Percentiles rank a stretch among this genome's conserved stretches.
These are phyloP conservation scores for Lecanicillium sp. DNA, from an alignment of 2,329 filamentous ascomycete genomes.

Conservation along the genomic window DNA sequence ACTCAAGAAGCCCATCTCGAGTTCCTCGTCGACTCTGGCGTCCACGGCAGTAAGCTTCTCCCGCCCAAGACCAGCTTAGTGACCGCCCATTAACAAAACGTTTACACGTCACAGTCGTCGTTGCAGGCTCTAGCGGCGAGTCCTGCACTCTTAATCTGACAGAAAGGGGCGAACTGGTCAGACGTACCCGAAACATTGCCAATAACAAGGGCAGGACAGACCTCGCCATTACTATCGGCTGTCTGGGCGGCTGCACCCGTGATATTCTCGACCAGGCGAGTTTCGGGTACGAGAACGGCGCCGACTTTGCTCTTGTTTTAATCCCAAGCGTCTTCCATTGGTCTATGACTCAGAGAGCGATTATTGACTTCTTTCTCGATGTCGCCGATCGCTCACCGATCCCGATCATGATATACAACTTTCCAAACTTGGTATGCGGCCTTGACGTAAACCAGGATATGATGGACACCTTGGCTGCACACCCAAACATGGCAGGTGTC, in stretches of 20 bases:
- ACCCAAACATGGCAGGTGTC: conserved; percentile 60
- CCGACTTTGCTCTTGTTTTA: no score
- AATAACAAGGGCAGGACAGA: conserved; percentile 46
- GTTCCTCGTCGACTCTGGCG: conserved; percentile 43
- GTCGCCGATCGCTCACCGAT: conserved; percentile 52
- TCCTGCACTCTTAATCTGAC: conserved; percentile 59
- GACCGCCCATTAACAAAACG: conserved; percentile 5
- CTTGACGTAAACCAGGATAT: conserved; percentile 61
- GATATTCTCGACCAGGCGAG: conserved; percentile 58
- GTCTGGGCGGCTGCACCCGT: conserved; percentile 56
- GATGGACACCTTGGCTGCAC: conserved; percentile 48
- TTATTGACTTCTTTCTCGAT: conserved; percentile 52
- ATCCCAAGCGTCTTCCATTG: conserved; percentile 66
- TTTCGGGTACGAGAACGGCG: conserved; percentile 22
- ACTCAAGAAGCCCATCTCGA: conserved; percentile 44
- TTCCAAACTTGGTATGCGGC: conserved; percentile 58
- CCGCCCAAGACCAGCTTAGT: conserved; percentile 8
- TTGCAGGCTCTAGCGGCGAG: conserved; percentile 68
- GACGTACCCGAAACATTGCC: conserved; percentile 52
- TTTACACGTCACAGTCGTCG: conserved; percentile 38
- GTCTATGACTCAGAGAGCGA: conserved; percentile 50
- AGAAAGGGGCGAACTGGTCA: conserved; percentile 56
- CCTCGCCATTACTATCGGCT: conserved; percentile 59
- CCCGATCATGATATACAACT: conserved; percentile 66
- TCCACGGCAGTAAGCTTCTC: conserved; percentile 35